Evolutionary conservation across 2,329 filamentous ascomycete genomes (phyloP), one percentile per base, ranked within the genome.

Genomic region (Aschersonia sp.): DNA sequence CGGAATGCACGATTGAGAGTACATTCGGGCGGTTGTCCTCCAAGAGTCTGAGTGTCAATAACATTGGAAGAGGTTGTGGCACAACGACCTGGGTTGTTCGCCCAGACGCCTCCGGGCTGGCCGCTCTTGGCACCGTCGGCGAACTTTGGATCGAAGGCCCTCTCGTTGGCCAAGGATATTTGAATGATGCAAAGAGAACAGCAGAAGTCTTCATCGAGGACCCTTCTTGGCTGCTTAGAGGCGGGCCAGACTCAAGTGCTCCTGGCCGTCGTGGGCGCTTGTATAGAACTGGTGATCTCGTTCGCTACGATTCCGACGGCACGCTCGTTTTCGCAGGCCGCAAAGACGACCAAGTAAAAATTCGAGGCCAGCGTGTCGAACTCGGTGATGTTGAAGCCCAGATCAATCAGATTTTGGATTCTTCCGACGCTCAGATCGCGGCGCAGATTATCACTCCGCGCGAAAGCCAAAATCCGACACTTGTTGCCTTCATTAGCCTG

Each of bases 341-440:
- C 14, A 54, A 53, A 37, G 53, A 55, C 31, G 45, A 45, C 11
- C 53, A 55, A 42, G 52, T 54, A n/a, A 57, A 79, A 56, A 59
- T 78, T 11, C 64, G 68, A 32, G 78, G 78, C 30, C 75, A 68
- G 39, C 53, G 54, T 2, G 46, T 74, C 47, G 78, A 72, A 58
- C 60, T 72, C 1, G 53, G 52, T n/a, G 57, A 60, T 6, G 50
- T 58, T 4, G 55, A 60, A 48, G 30, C 47, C 8, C 48, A 50
- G 10, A 45, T 49, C 4, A 37, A 42, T n/a, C 11, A 12, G 11
- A 12, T 42, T 9, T n/a, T 42, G 40, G 40, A 9, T 14, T 22
- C 10, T 11, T 7, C 30, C 33, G 11, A 4, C 47, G 7, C 35
- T 33, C 6, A 33, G 39, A 49, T 51, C 6, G 45, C 49, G 2